Evolutionary conservation across 169 alveolate genomes (phyloP), one percentile per base, ranked within the genome.

Genomic region (Eimeria sp.): DNA sequence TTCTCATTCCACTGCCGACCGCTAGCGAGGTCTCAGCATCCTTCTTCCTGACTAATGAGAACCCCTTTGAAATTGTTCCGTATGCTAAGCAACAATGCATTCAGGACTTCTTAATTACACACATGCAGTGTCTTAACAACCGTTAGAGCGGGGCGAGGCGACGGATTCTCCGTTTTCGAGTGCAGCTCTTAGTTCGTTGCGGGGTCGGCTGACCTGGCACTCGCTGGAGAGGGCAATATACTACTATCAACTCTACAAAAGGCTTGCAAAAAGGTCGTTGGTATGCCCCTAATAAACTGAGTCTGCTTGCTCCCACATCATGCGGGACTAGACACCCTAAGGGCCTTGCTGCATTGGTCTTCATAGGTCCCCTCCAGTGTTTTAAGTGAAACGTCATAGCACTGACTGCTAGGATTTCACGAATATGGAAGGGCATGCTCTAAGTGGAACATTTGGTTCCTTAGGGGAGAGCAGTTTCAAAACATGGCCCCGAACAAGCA

Each of bases 141-240:
- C 34, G 3, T 34, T 73, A 34, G 57, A 73, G 30, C 27, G 20
- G 10, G 16, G 83, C 30, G 57, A 18, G 57, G 83, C 51, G 83
- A 7, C 30, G 5, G 34, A 18, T 73, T 11, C 83, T 16, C 54
- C 6, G 43, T 16, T 0, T 10, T 70, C 34, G 83, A 18, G 16
- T 16, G 51, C 83, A 73, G 54, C 57, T 73, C 45, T 70, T 20
- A 40, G 34, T 43, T 4, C 30, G 51, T 54, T 40, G 83, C 43
- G 83, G 83, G 27, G 83, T 73, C 83, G 83, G 83, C 83, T 40
- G 83, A 57, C 83, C 83, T 73, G 57, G 83, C 57, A 73, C 27
- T 47, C 47, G 83, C 83, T 40, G 57, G n/a, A 18, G 30, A 4
- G 30, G 83, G 83, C 83, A 73, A 18, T 40, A 40, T 34, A 73